Base-by-base conservation (phyloP, 164 flowering plant species). In the Vitis rotundifolia region DNA sequence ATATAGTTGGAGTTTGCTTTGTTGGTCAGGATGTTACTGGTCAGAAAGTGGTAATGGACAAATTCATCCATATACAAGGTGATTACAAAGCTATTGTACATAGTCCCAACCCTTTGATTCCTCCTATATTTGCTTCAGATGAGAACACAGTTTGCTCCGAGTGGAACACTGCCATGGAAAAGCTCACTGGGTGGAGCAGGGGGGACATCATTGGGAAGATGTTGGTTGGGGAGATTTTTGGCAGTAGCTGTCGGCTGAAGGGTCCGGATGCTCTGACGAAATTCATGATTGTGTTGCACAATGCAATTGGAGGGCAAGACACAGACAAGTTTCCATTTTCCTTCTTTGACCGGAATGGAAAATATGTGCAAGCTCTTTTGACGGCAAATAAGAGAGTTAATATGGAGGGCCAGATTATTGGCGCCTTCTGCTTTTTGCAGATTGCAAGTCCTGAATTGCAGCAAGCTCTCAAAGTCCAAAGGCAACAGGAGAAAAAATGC, bases 11-110 rank as follows among this genome's bases (percentile, higher is more conserved):
- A 49, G 97, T 86, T 13, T 90, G 98, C 84, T 95, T 95, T 69
- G 92, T 95, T n/a, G 99, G 97, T 77, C 99, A 95, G 76, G 99
- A 95, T 80, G 84, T 95, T 54, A 95, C 99, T 59, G 87, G 87
- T 37, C 97, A 95, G 71, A 95, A 95, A 75, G 71, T 90, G 71
- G 90, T 93, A 11, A 91, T 95, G 97, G 98, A 93, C 81, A 93
- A 93, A 75, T 93, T 91, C 76, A 83, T 95, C 64, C 82, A 84
- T 80, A 91, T 96, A 67, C 95, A 96, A 76, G 97, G 98, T 73
- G 99, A 96, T 77, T 96, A 96, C 81, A 90, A 88, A 83, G 92
- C 94, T 18, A 93, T 96, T 68, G 84, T 96, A 54, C 99, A 96
- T 22, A 96, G 88, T 77, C 99, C 97, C 22, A 93, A 87, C 78